Conservation (phyloP, 495 filamentous ascomycete genomes). For the Collariella sp. region DNA sequence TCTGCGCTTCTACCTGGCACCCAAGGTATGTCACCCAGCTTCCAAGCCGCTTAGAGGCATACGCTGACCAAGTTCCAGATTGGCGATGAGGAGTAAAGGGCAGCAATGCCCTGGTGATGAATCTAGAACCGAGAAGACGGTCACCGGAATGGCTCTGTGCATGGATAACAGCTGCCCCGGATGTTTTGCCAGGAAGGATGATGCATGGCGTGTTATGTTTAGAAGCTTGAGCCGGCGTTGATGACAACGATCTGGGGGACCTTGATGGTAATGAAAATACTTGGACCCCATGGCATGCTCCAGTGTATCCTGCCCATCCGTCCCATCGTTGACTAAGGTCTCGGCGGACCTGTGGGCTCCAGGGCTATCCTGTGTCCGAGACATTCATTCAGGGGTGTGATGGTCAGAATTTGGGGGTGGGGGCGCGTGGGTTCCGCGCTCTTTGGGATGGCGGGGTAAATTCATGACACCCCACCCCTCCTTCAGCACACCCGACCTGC, state of each 20-base stretch:
- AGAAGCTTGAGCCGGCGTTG: neutral
- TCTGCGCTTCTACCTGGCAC: slow-evolving; percentile 93
- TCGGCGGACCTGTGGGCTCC: neutral
- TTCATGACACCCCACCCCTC: neutral
- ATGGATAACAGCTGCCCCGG: slow-evolving; percentile 14
- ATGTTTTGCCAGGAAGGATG: neutral
- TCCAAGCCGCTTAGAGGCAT: neutral
- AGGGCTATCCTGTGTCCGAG: neutral
- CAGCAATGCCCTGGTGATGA: neutral
- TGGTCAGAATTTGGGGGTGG: neutral
- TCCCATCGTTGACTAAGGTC: neutral
- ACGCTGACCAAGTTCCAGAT: slow-evolving; percentile 46
- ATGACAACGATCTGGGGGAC: slow-evolving; percentile 10
- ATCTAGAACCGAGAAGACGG: slow-evolving; percentile 5
- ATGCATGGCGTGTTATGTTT: slow-evolving; percentile 2
- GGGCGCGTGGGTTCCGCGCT: neutral
- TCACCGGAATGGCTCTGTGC: slow-evolving; percentile 9
- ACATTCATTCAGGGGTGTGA: neutral
- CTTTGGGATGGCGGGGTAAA: slow-evolving; percentile 2
- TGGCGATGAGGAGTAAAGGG: slow-evolving; percentile 74
- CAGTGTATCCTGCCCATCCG: neutral
- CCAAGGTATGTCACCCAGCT: slow-evolving; percentile 57
- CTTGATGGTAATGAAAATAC: slow-evolving; percentile 15
- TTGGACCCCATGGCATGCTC: neutral
- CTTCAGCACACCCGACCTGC: too few relatives aligned